Conservation (phyloP, 2,329 filamentous ascomycete species). For the Ophiostoma pallidulum region DNA sequence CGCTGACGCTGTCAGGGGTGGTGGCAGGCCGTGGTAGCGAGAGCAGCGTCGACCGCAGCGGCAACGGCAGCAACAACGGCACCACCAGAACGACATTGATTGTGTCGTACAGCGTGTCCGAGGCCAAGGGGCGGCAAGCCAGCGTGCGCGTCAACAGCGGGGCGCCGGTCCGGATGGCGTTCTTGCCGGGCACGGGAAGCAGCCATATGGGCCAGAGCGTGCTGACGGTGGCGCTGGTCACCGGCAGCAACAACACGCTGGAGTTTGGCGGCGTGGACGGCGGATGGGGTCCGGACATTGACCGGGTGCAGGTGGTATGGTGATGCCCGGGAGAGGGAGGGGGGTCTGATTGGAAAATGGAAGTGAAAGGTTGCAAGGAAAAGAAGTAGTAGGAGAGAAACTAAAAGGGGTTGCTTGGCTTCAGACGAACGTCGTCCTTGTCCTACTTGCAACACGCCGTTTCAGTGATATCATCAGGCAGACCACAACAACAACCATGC, state of each 20-base stretch:
- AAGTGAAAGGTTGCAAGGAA: too few relatives aligned
- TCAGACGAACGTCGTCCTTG: too few relatives aligned
- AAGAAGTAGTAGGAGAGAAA: too few relatives aligned
- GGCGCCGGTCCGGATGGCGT: constrained; percentile 38
- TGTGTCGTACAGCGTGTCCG: constrained; percentile 48
- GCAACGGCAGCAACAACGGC: constrained; percentile 29
- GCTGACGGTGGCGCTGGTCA: constrained; percentile 38
- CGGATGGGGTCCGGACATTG: constrained; percentile 41
- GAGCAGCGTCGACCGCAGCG: too few relatives aligned
- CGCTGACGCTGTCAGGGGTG: constrained; percentile 32
- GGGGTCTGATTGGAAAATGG: too few relatives aligned
- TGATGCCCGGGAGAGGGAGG: too few relatives aligned
- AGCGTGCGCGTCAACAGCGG: constrained; percentile 48
- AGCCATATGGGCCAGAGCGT: constrained; percentile 36
- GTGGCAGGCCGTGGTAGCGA: too few relatives aligned
- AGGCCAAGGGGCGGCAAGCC: constrained; percentile 41
- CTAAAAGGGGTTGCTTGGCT: too few relatives aligned
- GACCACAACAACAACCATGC: too few relatives aligned
- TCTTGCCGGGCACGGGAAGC: constrained; percentile 39
- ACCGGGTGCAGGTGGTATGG: constrained; percentile 46
- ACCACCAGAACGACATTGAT: constrained; percentile 41
- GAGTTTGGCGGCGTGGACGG: constrained; percentile 33
- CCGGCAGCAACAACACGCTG: constrained; percentile 39
- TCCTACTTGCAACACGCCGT: too few relatives aligned
- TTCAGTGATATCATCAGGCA: too few relatives aligned